Evolutionary conservation across 345 rosid genomes (phyloP), one percentile per base, ranked within the genome.

Genomic region (Rhizophora apiculata): DNA sequence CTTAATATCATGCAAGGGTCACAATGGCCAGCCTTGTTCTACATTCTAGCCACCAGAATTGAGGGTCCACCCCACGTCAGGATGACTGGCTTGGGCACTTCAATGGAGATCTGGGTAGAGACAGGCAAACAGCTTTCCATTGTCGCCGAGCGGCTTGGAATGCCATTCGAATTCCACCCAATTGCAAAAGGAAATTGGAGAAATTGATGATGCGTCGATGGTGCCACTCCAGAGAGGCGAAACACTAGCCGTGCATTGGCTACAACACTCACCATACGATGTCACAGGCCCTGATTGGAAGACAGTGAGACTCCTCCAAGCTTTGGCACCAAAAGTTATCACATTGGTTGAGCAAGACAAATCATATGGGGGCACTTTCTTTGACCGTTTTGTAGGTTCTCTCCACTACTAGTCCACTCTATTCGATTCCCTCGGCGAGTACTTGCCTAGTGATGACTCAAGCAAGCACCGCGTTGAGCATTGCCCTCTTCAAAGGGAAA

Each of bases 11-110:
- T 86, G 90, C 91, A 86, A 69, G 94, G 94, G 19, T 62, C 86
- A 46, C 91, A 86, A 75, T 88, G 94, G 94, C 94, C 94, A 7
- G 89, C 89, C 7, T 65, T 88, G 6, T 86, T 88, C 61, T 91
- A 88, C 77, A 88, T 88, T 80, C 78, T 88, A 0, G 87, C 88
- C 18, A 83, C 87, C 5, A 78, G 94, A 26, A 72, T 66, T 0
- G 91, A 85, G 67, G 94, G 94, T 21, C 83, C 91, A 0, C 94
- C 89, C 0, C 82, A 74, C 11, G 68, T 88, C 5, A 77, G 84
- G 48, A 76, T 86, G 89, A 88, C 94, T 0, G 94, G 86, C 3
- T 37, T 85, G 67, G 94, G 91, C 1, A 46, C 81, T 36, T 82
- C 88, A n/a, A 75, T 82, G 79, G 94, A 85, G 31, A 65, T 81